Evolutionary conservation across 495 filamentous ascomycete genomes (phyloP).

Genomic region (Penicillium manginii): DNA sequence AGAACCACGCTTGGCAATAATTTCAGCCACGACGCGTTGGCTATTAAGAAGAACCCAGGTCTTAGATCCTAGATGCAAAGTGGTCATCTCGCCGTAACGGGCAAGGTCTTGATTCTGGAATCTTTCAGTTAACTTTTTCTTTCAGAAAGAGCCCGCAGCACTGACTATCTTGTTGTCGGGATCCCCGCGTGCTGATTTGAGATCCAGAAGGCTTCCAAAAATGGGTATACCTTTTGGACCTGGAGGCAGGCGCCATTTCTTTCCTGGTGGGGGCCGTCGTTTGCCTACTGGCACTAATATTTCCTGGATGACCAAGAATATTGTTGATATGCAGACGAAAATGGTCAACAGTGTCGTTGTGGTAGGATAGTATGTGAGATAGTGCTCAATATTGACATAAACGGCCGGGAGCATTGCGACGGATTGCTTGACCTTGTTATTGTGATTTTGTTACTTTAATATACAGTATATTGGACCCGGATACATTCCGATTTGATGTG

Average conservation of each 20-base stretch:
- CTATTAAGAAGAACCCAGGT: slow-evolving; percentile 44
- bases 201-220: background rate
- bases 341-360: too few relatives aligned
- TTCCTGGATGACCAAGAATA: background rate
- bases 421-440: too few relatives aligned
- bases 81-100: slow-evolving; percentile 42
- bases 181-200: background rate
- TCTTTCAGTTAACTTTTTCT: background rate
- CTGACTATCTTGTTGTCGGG: background rate
- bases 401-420: too few relatives aligned
- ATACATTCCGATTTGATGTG: too few relatives aligned
- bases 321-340: background rate
- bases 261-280: background rate
- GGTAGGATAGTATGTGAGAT: too few relatives aligned
- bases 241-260: background rate
- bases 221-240: background rate
- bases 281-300: background rate
- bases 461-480: too few relatives aligned
- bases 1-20: slow-evolving; percentile 36
- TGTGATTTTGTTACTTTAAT: too few relatives aligned
- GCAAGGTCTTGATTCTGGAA: slow-evolving; percentile 2
- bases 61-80: slow-evolving; percentile 36
- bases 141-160: background rate
- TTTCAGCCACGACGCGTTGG: slow-evolving; percentile 34
- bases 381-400: too few relatives aligned